These are phyloP conservation scores for Hypericum perforatum DNA, from an alignment of 345 rosid species.

Conservation along the genomic window DNA sequence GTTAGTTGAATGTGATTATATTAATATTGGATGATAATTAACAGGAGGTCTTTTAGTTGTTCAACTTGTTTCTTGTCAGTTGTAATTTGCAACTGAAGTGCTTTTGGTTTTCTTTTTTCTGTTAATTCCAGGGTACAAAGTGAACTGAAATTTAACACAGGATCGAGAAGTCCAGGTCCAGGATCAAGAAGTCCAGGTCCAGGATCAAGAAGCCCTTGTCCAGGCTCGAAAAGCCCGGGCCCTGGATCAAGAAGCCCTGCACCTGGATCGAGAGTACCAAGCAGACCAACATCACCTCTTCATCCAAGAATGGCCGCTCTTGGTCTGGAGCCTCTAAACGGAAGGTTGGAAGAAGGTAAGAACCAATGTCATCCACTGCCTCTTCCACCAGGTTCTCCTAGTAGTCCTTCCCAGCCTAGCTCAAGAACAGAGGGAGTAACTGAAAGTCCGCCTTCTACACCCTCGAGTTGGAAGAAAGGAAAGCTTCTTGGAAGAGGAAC, in stretches of 20 bases:
- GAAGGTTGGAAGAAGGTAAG: constrained; percentile 50
- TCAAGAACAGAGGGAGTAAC: constrained; percentile 30
- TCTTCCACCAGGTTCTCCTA: constrained; percentile 87
- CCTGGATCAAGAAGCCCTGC: constrained; percentile 25
- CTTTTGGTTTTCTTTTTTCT: constrained; percentile 18
- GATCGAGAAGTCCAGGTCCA: constrained; percentile 46
- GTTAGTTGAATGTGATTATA: no score
- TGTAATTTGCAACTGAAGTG: constrained; percentile 6
- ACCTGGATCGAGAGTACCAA: constrained; percentile 39
- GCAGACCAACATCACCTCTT: constrained; percentile 74
- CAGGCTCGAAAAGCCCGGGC: constrained; percentile 20
- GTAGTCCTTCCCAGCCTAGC: constrained; percentile 50
- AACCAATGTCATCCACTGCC: constrained; percentile 75
- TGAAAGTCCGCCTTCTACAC: constrained; percentile 26
- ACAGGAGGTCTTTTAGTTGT: not conserved
- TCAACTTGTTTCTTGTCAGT: constrained; percentile 5
- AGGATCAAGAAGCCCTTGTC: constrained; percentile 18
- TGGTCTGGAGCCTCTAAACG: constrained; percentile 55
- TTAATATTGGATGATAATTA: not conserved
- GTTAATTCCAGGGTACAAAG: constrained; percentile 36
- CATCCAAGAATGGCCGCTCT: constrained; percentile 40
- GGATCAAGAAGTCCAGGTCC: constrained; percentile 48
- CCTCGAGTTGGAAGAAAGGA: constrained; percentile 79
- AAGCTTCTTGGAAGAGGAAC: constrained; percentile 90
- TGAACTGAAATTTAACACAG: constrained; percentile 30